Percentiles rank a stretch among this genome's conserved stretches.
phyloP scores from a whole-genome alignment of 306 rosid genomes.

The Prunus mira region DNA sequence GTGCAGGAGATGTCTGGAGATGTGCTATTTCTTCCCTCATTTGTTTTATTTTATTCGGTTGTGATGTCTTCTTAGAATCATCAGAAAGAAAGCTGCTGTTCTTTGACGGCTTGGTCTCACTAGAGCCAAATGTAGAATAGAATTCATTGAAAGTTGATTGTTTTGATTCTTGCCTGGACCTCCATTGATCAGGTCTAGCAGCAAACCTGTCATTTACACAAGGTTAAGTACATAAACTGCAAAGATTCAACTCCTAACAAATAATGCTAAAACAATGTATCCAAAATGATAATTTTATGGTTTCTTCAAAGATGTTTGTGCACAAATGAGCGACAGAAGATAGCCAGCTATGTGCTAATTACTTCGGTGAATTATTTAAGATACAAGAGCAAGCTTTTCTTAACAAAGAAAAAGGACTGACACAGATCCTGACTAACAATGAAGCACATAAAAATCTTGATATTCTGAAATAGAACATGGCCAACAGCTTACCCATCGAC shows the following conservation, averaged over 20 bases:
- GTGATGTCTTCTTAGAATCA: constrained; percentile 35
- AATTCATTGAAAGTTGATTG: constrained; percentile 71
- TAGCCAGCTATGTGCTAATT: neutral
- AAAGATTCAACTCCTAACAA: constrained; percentile 12
- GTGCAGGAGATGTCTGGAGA: constrained; percentile 44
- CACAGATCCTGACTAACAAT: neutral
- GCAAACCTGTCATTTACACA: constrained; percentile 56
- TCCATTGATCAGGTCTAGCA: constrained; percentile 82
- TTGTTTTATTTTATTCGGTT: constrained; percentile 47
- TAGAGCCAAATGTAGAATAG: constrained; percentile 61
- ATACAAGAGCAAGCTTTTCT: neutral
- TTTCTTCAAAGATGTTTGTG: neutral
- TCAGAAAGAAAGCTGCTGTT: constrained; percentile 46
- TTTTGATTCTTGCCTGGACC: constrained; percentile 75
- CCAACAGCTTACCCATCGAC: constrained; percentile 63
- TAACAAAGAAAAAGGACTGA: neutral
- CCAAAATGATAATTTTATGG: neutral
- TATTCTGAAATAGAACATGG: constrained; percentile 23
- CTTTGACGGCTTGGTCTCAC: constrained; percentile 42
- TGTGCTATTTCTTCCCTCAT: constrained; percentile 64
- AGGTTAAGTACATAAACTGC: constrained; percentile 11
- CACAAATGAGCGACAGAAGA: neutral
- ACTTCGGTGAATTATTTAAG: neutral
- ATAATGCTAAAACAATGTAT: constrained; percentile 4
- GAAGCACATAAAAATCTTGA: constrained; percentile 10